Base-by-base conservation (phyloP, 2,329 filamentous ascomycete species). In the Cyphellophora europaea region DNA sequence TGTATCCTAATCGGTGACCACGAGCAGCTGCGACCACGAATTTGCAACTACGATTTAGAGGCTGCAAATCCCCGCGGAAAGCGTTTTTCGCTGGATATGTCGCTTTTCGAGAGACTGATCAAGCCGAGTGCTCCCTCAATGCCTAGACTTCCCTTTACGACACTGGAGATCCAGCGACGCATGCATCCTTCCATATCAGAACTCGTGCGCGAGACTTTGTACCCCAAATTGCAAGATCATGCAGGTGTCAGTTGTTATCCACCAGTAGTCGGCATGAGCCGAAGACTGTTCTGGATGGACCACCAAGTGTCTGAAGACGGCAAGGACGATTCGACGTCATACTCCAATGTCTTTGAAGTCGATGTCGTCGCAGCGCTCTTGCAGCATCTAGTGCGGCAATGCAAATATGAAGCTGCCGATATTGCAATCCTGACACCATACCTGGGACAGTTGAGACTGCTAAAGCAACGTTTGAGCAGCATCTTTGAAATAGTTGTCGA, bases 401-500 rank as follows among this genome's bases (percentile, higher is more conserved):
- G 79, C 0, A 50, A 47, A 0, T 85, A 87, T 50, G 53, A 52
- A 0, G 54, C 58, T 0, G 63, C 62, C 0, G 76, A 86, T 2
- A 82, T 88, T 38, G 79, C 80, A 0, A 72, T 89, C 0, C 51
- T 88, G 5, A 86, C 81, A 0, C 71, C 72, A 0, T 76, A 76
- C 42, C 41, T 66, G 2, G 67, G 68, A 0, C 71, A 76, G 38
- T 54, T 76, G 2, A 59, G 65, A 17, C 64, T 63, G 32, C 46
- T 75, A 6, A 57, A 62, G 8, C 35, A 42, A 12, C 48, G 44
- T 3, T 46, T 74, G 33, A 39, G 50, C 5, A 16, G 37, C 2
- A 58, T 64, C 3, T 78, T 77, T 37, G 72, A 77, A 40, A 71
- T 86, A n/a, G 61, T 71, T 1, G 44, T 86, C 3, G 72, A 70